Evolutionary conservation across 352 stramenopile species (phyloP).

Genomic region (Pythium brachiatum): DNA sequence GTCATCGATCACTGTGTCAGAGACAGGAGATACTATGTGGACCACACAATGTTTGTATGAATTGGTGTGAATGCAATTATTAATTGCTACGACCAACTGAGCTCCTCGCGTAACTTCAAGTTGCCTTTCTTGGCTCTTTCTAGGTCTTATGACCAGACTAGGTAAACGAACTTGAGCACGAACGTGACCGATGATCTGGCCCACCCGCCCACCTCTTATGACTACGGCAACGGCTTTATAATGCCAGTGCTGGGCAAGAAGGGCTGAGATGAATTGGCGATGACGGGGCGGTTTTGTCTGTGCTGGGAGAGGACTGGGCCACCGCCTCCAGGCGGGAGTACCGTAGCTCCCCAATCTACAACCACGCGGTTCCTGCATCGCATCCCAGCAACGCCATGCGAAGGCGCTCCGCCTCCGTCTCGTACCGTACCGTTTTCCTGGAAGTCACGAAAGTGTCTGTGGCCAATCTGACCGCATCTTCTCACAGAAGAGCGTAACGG

Average conservation of each 20-base stretch:
- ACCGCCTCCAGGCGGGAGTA: no score
- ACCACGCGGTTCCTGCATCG: no score
- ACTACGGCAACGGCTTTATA: neutral
- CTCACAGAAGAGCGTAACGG: neutral
- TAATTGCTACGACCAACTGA: neutral
- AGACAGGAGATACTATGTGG: neutral
- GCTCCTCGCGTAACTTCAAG: constrained; percentile 2
- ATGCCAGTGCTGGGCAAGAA: neutral
- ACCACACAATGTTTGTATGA: neutral
- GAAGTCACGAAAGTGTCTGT: neutral
- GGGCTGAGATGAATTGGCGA: neutral
- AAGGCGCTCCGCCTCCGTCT: neutral
- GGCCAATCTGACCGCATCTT: neutral
- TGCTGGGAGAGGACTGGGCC: neutral
- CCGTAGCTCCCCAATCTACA: no score
- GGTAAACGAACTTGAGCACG: no score
- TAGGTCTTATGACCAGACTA: neutral
- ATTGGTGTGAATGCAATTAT: constrained; percentile 9
- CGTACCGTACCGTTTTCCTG: neutral
- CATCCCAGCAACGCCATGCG: neutral
- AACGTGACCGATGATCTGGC: no score
- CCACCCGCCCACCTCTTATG: neutral
- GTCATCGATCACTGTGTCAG: neutral
- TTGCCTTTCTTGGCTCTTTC: neutral
- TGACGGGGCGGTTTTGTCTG: neutral